Conservation (phyloP, 306 rosid genomes). For the Lathyrus sativus region DNA sequence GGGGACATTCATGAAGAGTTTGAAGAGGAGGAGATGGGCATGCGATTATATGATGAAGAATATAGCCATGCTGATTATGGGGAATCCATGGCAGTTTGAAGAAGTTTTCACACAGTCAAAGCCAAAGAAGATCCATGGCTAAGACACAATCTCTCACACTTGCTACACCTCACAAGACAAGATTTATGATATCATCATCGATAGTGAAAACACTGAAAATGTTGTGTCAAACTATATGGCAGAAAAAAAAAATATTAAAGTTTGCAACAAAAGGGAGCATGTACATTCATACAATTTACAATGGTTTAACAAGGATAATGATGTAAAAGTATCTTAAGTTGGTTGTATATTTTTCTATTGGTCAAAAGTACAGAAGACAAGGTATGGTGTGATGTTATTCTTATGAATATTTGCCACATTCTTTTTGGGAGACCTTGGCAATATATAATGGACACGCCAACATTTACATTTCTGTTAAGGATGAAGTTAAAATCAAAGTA, state of each 20-base stretch:
- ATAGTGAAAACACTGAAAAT: too few relatives aligned
- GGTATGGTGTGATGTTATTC: background rate
- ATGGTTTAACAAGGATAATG: background rate
- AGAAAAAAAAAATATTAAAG: background rate
- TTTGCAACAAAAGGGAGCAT: background rate
- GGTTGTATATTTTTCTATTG: background rate
- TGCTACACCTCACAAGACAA: too few relatives aligned
- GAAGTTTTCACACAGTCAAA: too few relatives aligned
- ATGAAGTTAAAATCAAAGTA: background rate
- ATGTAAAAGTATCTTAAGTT: background rate
- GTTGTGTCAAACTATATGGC: too few relatives aligned
- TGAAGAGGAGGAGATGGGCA: too few relatives aligned
- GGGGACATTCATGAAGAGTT: too few relatives aligned
- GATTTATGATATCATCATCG: too few relatives aligned
- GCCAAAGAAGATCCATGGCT: too few relatives aligned
- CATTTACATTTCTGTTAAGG: background rate
- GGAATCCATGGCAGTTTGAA: too few relatives aligned
- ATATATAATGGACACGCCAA: background rate
- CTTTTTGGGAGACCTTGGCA: background rate
- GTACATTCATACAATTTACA: background rate
- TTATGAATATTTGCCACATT: background rate
- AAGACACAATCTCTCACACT: too few relatives aligned
- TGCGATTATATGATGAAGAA: too few relatives aligned
- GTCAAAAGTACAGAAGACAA: background rate
- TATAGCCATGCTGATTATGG: too few relatives aligned